Evolutionary conservation across 2,329 filamentous ascomycete genomes (phyloP).

Genomic region (Fonsecaea nubica): DNA sequence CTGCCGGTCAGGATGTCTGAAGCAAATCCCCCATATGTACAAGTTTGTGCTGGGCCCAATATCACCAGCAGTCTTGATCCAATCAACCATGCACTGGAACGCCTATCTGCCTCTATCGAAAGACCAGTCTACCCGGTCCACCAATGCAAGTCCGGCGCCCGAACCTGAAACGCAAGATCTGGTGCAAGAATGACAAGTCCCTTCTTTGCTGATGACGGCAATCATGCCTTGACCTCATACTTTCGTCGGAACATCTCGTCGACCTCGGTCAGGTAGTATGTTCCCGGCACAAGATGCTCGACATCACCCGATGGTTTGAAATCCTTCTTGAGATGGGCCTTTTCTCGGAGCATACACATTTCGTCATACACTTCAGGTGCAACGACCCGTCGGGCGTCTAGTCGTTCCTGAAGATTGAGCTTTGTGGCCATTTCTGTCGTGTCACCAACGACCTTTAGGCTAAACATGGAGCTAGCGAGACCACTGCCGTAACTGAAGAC

Average conservation of each 20-base stretch:
- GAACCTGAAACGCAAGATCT: constrained; percentile 31
- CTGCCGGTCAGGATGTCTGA: constrained; percentile 7
- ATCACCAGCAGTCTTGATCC: constrained; percentile 12
- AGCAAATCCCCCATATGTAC: constrained; percentile 31
- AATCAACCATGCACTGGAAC: constrained; percentile 22
- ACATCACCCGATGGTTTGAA: constrained; percentile 72
- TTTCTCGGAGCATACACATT: constrained; percentile 81
- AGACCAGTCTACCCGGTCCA: constrained; percentile 22
- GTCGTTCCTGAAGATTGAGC: constrained; percentile 72
- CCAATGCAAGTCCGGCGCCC: constrained; percentile 33
- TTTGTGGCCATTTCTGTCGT: constrained; percentile 71
- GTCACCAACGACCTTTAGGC: constrained; percentile 69
- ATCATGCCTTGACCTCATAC: constrained; percentile 76
- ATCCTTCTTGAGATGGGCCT: constrained; percentile 82
- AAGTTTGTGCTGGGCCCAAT: constrained; percentile 22
- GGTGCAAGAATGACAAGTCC: constrained; percentile 29
- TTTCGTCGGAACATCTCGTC: constrained; percentile 86
- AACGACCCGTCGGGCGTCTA: constrained; percentile 70
- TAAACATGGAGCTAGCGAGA: constrained; percentile 76
- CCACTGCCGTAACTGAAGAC: constrained; percentile 83
- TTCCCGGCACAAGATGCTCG: constrained; percentile 69
- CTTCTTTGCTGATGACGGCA: constrained; percentile 9
- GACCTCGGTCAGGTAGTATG: constrained; percentile 80
- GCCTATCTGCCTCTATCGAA: constrained; percentile 21
- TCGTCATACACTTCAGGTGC: constrained; percentile 75